Evolutionary conservation across 768 basidiomycete genomes (phyloP), one percentile per base, ranked within the genome.

Genomic region (Crepidotus variabilis): DNA sequence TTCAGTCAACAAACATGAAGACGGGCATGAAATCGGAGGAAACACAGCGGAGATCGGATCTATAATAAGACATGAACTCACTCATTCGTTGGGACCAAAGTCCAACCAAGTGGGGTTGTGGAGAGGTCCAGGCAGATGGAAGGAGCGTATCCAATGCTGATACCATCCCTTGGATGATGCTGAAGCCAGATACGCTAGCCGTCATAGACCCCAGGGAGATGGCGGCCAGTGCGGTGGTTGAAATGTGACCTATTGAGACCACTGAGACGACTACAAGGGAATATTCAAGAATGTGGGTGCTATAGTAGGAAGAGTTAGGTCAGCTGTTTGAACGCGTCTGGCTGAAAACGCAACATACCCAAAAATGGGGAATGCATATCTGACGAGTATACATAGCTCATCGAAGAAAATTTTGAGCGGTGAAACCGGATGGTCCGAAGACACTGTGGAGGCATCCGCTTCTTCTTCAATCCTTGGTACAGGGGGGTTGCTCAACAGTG

Each of bases 111-210:
- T 87, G 73, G 0, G 94, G 96, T 28, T 87, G 85, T 0, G 85
- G 67, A 2, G 93, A 94, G 0, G 97, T 95, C 94, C 92, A 99
- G 14, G 96, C 94, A 36, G 92, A 85, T 0, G 97, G 96, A 8
- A 98, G 83, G 63, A 99, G 81, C 0, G 95, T 95, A 69, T 99
- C 97, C 18, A 99, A 83, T 0, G 92, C 86, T 50, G 88, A 90
- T 7, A 84, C 75, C 54, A 96, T 83, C 18, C 93, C 93, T 60
- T 89, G 88, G 6, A 94, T 74, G 54, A 96, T 86, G 60, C 86
- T 89, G 62, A 88, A 88, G 1, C 83, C 88, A 1, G 90, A 85
- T 10, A 87, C 84, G 51, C 79, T 82, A 18, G 84, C 85, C 0
- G 87, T 88, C 86, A 90, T 88, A 10, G 83, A 85, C 1, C 82